Base-by-base conservation (phyloP, 805 yeast species). In the Candida odintsovae region DNA sequence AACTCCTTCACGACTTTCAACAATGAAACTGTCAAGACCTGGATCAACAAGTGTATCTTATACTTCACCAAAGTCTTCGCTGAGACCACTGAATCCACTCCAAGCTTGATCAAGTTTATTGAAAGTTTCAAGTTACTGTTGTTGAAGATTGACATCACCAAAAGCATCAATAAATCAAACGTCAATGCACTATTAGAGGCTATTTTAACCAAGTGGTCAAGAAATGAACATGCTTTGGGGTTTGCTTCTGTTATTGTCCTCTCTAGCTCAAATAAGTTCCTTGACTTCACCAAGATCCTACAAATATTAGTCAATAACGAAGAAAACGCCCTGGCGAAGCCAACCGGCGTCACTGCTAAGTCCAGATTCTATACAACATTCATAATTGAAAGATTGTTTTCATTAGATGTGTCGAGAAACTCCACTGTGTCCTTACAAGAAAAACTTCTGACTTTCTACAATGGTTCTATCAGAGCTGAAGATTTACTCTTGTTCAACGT, bases 131-230 rank as follows among this genome's bases (percentile, higher is more conserved):
- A 64, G 28, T 43, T 47, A 0, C 59, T 81, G 4, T 41, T 68
- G 0, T 47, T 53, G 20, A 50, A 50, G 1, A 36, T 55, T 7
- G 55, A 69, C 4, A 43, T 74, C 15, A 69, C 79, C 71, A 59
- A 63, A 3, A 42, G 62, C 7, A 69, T 80, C 6, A 75, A 83
- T 4, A 54, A 57, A 9, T 53, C 71, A 7, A 67, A 81, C 44
- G 49, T 83, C 13, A 80, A 83, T 51, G 69, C 92, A 0, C 87
- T 85, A 49, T 58, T 84, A 26, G 90, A 86, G 58, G 86, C 76
- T 4, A 56, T 83, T 11, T 66, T 84, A 25, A 67, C 68, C 1
- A 54, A 59, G 31, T 84, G 89, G 84, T 56, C 77, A 1, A 51
- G 54, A 13, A 52, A 71, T 23, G 61, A 56, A 2, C 48, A 49